Conservation (phyloP, 1,284 basidiomycete genomes). For the Ganoderma boninense region DNA sequence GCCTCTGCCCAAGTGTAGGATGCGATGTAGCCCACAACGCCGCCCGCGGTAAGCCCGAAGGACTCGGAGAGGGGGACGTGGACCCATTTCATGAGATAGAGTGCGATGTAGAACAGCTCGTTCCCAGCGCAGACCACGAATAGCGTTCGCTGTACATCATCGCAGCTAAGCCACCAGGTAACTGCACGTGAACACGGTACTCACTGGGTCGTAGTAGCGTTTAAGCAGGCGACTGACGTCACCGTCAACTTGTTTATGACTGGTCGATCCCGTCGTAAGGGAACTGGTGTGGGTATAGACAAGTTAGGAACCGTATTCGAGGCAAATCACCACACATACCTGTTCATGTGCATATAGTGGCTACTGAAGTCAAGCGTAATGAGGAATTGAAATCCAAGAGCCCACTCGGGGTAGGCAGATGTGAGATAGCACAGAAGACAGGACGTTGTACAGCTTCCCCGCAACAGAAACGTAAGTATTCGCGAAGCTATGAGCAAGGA, state of each 20-base stretch:
- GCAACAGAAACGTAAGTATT: constrained; percentile 7
- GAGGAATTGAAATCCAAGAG: constrained; percentile 92
- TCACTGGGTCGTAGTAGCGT: constrained; percentile 93
- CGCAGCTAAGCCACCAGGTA: constrained; percentile 20
- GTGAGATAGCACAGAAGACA: constrained; percentile 95
- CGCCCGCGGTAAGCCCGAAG: constrained; percentile 50
- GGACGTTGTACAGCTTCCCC: constrained; percentile 91
- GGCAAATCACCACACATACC: constrained; percentile 54
- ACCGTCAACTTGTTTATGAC: constrained; percentile 92
- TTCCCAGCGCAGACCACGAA: constrained; percentile 98
- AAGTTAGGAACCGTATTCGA: not conserved
- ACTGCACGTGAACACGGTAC: constrained; percentile 36
- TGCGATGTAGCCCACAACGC: constrained; percentile 35
- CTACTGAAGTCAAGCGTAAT: constrained; percentile 98
- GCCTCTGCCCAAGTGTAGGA: constrained; percentile 84
- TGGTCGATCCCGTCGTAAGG: constrained; percentile 89
- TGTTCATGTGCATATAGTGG: constrained; percentile 99
- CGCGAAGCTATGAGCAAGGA: not conserved
- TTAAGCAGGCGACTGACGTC: constrained; percentile 93
- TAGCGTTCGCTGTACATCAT: constrained; percentile 69
- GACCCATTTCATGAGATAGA: constrained; percentile 95
- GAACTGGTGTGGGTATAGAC: constrained; percentile 63
- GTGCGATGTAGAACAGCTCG: constrained; percentile 95
- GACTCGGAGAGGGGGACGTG: constrained; percentile 56
- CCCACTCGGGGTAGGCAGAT: constrained; percentile 85